Evolutionary conservation across 176 grass and related monocot species (phyloP).

Genomic region (Rhynchospora tenuis): DNA sequence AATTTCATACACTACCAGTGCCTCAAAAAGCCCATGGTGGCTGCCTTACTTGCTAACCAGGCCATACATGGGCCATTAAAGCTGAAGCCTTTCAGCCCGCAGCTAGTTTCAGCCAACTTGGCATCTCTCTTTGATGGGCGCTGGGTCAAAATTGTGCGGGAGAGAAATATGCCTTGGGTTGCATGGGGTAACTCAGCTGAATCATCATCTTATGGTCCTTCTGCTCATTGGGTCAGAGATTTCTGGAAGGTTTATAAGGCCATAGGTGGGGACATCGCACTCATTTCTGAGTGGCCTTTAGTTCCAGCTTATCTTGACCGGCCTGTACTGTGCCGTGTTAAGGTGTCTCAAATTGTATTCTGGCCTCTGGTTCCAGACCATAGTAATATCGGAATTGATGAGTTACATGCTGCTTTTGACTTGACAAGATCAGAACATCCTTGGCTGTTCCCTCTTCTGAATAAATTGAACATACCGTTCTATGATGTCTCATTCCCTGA

Average conservation of each 20-base stretch:
- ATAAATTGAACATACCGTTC: constrained; percentile 80
- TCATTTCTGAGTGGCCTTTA: constrained; percentile 86
- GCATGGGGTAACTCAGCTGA: constrained; percentile 53
- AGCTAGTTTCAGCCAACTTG: constrained; percentile 68
- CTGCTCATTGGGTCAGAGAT: constrained; percentile 72
- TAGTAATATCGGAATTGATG: constrained; percentile 30
- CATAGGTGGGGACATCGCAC: constrained; percentile 62
- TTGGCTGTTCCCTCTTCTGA: constrained; percentile 76
- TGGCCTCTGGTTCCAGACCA: constrained; percentile 51
- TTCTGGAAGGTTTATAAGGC: constrained; percentile 78
- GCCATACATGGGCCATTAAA: constrained; percentile 70
- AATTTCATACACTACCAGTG: constrained; percentile 87
- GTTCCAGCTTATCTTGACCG: constrained; percentile 75
- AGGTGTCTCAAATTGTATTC: constrained; percentile 67
- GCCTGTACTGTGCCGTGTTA: constrained; percentile 67
- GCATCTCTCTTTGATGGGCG: constrained; percentile 53
- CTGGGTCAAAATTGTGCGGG: constrained; percentile 44
- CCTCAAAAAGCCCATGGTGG: constrained; percentile 67
- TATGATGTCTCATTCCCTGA: constrained; percentile 70
- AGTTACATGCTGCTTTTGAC: constrained; percentile 52
- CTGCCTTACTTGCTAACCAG: constrained; percentile 58
- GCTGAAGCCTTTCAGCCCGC: constrained; percentile 68
- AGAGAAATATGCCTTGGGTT: constrained; percentile 54
- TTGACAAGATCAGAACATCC: constrained; percentile 61
- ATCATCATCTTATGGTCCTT: constrained; percentile 49